Evolutionary conservation across 169 alveolate species (phyloP).

Genomic region (Theileria orientalis): DNA sequence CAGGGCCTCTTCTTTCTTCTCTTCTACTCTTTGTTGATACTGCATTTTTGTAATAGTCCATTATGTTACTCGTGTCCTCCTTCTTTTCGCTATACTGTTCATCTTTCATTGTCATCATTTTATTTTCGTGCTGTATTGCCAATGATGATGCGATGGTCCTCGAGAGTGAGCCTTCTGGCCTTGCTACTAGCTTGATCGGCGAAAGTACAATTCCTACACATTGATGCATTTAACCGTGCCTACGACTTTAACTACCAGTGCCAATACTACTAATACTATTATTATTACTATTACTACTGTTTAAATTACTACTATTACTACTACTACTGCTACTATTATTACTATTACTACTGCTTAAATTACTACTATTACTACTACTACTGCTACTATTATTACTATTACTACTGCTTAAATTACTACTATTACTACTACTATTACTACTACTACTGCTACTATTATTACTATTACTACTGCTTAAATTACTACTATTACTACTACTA

Average conservation of each 20-base stretch:
- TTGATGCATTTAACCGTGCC: too few relatives aligned
- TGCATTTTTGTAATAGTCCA: not conserved
- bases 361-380: too few relatives aligned
- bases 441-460: too few relatives aligned
- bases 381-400: too few relatives aligned
- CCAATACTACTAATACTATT: too few relatives aligned
- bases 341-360: too few relatives aligned
- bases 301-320: not conserved
- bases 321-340: not conserved
- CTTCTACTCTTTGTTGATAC: not conserved
- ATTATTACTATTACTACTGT: too few relatives aligned
- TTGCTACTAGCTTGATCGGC: constrained; percentile 88
- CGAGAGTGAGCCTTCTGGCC: constrained; percentile 90
- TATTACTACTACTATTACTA: too few relatives aligned
- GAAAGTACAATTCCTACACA: constrained; percentile 80
- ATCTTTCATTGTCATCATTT: not conserved
- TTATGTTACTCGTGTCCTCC: not conserved
- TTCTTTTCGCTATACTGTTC: not conserved
- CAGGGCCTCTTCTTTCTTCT: not conserved
- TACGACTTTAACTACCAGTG: not conserved
- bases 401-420: too few relatives aligned
- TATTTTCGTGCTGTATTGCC: not conserved
- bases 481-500: too few relatives aligned
- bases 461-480: too few relatives aligned
- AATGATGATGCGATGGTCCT: constrained; percentile 83